phyloP scores from a whole-genome alignment of 768 basidiomycete genomes.

The Boletellus sp. region DNA sequence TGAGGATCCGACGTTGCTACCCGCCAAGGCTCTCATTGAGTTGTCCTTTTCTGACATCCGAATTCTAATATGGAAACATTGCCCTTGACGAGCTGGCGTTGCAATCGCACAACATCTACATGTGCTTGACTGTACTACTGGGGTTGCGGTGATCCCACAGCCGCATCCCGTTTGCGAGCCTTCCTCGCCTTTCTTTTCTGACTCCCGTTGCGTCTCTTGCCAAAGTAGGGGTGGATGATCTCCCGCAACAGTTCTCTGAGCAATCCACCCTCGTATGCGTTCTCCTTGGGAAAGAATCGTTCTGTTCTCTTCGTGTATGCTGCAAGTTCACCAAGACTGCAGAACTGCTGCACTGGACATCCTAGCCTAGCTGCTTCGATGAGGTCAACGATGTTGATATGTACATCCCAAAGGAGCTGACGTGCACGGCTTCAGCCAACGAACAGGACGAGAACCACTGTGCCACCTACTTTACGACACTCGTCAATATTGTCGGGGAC shows the following conservation, averaged over 20 bases:
- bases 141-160: background rate
- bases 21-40: no score
- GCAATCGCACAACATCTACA: slow-evolving; percentile 4
- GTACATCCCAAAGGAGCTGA: slow-evolving; percentile 21
- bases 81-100: background rate
- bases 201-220: slow-evolving; percentile 18
- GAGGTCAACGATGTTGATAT: slow-evolving; percentile 34
- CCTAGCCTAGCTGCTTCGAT: slow-evolving; percentile 15
- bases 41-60: no score
- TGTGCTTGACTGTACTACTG: slow-evolving; percentile 1
- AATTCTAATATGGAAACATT: background rate
- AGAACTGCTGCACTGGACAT: slow-evolving; percentile 18
- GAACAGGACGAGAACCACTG: no score
- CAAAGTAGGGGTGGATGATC: slow-evolving; percentile 17
- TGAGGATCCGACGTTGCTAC: no score
- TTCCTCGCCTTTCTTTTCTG: slow-evolving; percentile 15
- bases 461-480: slow-evolving; percentile 15
- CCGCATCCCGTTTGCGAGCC: slow-evolving; percentile 11
- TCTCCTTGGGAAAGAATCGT: slow-evolving; percentile 28
- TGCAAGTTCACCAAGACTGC: slow-evolving; percentile 17
- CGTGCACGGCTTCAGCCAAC: background rate
- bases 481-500: slow-evolving; percentile 10
- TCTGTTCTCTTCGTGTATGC: slow-evolving; percentile 16
- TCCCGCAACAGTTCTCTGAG: slow-evolving; percentile 28
- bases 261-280: slow-evolving; percentile 28